Evolutionary conservation across 2,329 filamentous ascomycete species (phyloP).

Genomic region (Ophiocordyceps camponoti-floridani): DNA sequence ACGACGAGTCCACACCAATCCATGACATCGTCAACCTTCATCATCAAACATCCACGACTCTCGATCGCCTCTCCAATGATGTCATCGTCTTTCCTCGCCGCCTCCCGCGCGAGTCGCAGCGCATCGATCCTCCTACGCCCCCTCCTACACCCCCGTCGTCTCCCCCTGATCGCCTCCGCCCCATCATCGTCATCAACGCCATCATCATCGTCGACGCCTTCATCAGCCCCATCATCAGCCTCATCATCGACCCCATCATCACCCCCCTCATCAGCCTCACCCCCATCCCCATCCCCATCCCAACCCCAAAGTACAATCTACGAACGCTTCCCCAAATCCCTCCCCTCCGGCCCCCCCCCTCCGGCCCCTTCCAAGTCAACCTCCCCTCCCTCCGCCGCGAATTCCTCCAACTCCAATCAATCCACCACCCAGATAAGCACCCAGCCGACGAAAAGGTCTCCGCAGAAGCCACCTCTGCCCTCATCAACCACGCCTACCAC

Average conservation of each 20-base stretch:
- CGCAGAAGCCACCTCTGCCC: slow-evolving; percentile 62
- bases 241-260: too few relatives aligned
- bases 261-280: too few relatives aligned
- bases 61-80: not conserved
- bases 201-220: too few relatives aligned
- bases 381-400: slow-evolving; percentile 55
- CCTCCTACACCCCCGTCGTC: not conserved
- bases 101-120: not conserved
- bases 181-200: not conserved
- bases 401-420: slow-evolving; percentile 69
- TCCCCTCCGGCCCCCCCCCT: slow-evolving; percentile 59
- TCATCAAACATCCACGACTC: too few relatives aligned
- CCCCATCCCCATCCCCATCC: too few relatives aligned
- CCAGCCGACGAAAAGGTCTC: slow-evolving; percentile 32
- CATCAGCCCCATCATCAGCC: not conserved
- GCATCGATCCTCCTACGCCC: not conserved
- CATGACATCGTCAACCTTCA: too few relatives aligned
- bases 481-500: slow-evolving; percentile 83
- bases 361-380: slow-evolving; percentile 59
- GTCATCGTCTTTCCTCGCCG: not conserved
- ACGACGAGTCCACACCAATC: too few relatives aligned
- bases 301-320: slow-evolving; percentile 49
- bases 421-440: slow-evolving; percentile 56
- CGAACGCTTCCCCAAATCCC: slow-evolving; percentile 68
- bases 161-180: too few relatives aligned